Base-by-base conservation (phyloP, 352 stramenopile species). In the Phytophthora pinifolia region DNA sequence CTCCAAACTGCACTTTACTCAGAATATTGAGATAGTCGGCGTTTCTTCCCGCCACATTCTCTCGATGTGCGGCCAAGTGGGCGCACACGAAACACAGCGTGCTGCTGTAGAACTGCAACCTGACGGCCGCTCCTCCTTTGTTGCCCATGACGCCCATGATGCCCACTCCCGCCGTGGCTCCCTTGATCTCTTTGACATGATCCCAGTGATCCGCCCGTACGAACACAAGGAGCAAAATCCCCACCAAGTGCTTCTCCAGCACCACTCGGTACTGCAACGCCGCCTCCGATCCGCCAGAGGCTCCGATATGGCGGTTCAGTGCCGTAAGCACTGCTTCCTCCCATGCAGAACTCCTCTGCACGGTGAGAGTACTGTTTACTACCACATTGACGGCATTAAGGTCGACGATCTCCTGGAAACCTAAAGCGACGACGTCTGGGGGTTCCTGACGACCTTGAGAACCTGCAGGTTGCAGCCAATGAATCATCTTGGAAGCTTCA, bases 341-440 rank as follows among this genome's bases (percentile, higher is more conserved):
- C 89, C 89, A 97, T 43, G 90, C 83, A 8, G 87, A 56, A 50
- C 81, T 92, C 4, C 94, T 79, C 61, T 98, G 86, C 30, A 92
- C 86, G 15, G 87, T 98, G 42, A 98, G 89, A 9, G 63, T 59
- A 59, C 93, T 98, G 52, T 99, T 98, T 0, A 99, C 93, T 1
- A 98, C 96, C 0, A 99, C 97, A 64, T 99, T 99, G 12, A 99
- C 94, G 3, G 97, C 98, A 68, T 99, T 99, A 6, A 99, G 72
- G 77, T 99, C 98, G 1, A 99, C 98, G 59, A 99, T 99, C 82
- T 99, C 98, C 67, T 99, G 97, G 63, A 99, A 94, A 1, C 86
- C 82, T 13, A 94, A 46, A 1, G 79, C 82, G 18, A 94, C 66
- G 49, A 94, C 60, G 46, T 92, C 82, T 2, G 84, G 84, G 13